A percentile compares a stretch with the other conserved stretches of the same genome.
phyloP scores from a whole-genome alignment of 148 eudicot genomes.

The Linanthus parryae region DNA sequence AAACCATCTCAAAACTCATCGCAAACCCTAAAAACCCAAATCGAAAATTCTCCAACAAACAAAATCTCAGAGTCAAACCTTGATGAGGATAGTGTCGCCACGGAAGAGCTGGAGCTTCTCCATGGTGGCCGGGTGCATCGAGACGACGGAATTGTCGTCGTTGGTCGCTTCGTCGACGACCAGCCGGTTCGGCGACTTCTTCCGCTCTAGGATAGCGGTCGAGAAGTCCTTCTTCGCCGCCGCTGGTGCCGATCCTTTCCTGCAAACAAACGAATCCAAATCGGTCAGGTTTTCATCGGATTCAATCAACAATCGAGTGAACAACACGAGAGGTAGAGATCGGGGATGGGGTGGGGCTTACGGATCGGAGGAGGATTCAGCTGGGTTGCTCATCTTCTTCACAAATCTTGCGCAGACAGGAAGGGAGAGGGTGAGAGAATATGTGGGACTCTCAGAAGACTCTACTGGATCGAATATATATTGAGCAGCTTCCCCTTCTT shows the following conservation, averaged over 20 bases:
- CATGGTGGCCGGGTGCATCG: constrained; percentile 16
- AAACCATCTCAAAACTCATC: too few species aligned
- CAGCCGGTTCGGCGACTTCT: constrained; percentile 22
- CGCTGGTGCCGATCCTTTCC: constrained; percentile 1
- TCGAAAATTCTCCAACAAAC: too few species aligned
- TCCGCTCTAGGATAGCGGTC: constrained; percentile 20
- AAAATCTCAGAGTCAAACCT: constrained; percentile 10
- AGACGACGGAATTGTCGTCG: constrained; percentile 20
- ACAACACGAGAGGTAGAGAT: neutral
- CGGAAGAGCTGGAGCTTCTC: constrained; percentile 17
- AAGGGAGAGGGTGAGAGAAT: too few species aligned
- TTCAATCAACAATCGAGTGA: neutral
- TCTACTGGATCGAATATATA: too few species aligned
- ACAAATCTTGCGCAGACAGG: too few species aligned
- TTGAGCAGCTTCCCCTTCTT: too few species aligned
- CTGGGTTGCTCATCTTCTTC: constrained; percentile 2
- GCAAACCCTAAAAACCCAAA: too few species aligned
- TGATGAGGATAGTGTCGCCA: constrained; percentile 25
- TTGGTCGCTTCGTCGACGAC: constrained; percentile 19
- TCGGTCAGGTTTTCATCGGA: too few species aligned
- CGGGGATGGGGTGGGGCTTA: neutral
- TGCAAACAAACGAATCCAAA: too few species aligned
- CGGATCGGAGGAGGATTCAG: constrained; percentile 3
- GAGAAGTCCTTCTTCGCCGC: constrained; percentile 17
- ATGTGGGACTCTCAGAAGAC: too few species aligned